Conservation (phyloP, 2,329 filamentous ascomycete species). For the Rutstroemia sp. region DNA sequence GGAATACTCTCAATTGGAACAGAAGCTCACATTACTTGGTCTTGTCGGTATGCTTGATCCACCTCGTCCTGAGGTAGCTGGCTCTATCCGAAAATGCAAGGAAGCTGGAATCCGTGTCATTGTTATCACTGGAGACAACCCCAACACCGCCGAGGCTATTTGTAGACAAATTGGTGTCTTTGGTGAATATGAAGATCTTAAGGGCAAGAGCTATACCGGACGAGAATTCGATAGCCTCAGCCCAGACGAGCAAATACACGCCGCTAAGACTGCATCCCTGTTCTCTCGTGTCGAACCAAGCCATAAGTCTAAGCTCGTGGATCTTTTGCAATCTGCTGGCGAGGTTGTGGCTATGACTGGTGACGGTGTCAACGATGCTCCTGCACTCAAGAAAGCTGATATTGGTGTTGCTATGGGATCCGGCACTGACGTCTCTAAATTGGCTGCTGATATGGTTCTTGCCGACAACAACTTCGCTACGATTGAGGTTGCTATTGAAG, state of each 20-base stretch:
- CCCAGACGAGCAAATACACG: conserved; percentile 71
- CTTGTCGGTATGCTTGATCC: conserved; percentile 96
- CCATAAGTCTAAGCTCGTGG: conserved; percentile 97
- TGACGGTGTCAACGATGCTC: conserved; percentile 96
- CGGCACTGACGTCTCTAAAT: conserved; percentile 92
- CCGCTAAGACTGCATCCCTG: conserved; percentile 76
- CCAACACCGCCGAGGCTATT: conserved; percentile 94
- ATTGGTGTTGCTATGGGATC: conserved; percentile 99
- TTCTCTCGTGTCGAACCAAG: conserved; percentile 94
- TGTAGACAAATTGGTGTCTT: conserved; percentile 97
- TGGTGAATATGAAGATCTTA: conserved; percentile 69
- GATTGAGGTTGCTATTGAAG: conserved; percentile 91
- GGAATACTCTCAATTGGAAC: conserved; percentile 82
- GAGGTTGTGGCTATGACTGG: conserved; percentile 99
- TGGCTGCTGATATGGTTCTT: conserved; percentile 97
- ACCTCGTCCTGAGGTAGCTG: conserved; percentile 82
- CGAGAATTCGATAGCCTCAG: conserved; percentile 86
- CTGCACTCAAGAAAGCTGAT: conserved; percentile 95
- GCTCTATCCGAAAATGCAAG: conserved; percentile 81
- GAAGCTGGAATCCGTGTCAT: conserved; percentile 93
- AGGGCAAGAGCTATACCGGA: conserved; percentile 90
- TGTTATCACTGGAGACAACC: conserved; percentile 97
- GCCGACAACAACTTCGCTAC: conserved; percentile 99
- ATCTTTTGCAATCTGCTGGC: conserved; percentile 84
- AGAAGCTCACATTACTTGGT: conserved; percentile 88